Evolutionary conservation across 2,329 filamentous ascomycete genomes (phyloP).

Genomic region (Microdochium trichocladiopsis): DNA sequence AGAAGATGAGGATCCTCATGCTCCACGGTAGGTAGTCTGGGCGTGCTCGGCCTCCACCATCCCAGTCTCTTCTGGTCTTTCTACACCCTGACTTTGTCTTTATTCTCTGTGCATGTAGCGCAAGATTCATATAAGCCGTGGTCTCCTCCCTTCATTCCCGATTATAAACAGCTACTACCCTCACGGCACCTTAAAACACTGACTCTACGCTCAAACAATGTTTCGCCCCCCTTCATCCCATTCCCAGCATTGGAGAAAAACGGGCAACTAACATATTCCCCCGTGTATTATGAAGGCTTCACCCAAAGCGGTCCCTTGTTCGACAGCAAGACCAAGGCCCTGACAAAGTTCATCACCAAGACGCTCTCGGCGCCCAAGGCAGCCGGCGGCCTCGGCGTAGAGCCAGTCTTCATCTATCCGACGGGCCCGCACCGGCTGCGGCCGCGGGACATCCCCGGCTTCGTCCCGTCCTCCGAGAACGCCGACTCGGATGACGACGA

Average conservation of each 20-base stretch:
- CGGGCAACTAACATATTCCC: no score
- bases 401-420: conserved; percentile 56
- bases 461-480: conserved; percentile 36
- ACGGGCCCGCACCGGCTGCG: conserved; percentile 59
- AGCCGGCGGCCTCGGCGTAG: conserved; percentile 41
- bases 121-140: no score
- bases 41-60: no score
- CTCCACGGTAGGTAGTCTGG: conserved; percentile 66
- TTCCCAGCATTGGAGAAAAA: no score
- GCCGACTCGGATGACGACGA: conserved; percentile 33
- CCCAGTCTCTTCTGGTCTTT: no score
- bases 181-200: no score
- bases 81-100: no score
- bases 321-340: conserved; percentile 78
- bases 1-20: conserved; percentile 64
- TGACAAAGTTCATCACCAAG: conserved; percentile 75
- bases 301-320: conserved; percentile 86
- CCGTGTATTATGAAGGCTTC: conserved; percentile 61
- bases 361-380: conserved; percentile 45
- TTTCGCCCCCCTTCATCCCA: no score
- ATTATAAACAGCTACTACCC: no score
- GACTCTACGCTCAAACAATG: no score
- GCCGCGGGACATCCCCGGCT: conserved; percentile 64
- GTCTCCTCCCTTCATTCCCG: no score
- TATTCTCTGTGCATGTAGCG: no score